phyloP scores from a whole-genome alignment of 2,329 filamentous ascomycete species.

The Macrophomina tecta region DNA sequence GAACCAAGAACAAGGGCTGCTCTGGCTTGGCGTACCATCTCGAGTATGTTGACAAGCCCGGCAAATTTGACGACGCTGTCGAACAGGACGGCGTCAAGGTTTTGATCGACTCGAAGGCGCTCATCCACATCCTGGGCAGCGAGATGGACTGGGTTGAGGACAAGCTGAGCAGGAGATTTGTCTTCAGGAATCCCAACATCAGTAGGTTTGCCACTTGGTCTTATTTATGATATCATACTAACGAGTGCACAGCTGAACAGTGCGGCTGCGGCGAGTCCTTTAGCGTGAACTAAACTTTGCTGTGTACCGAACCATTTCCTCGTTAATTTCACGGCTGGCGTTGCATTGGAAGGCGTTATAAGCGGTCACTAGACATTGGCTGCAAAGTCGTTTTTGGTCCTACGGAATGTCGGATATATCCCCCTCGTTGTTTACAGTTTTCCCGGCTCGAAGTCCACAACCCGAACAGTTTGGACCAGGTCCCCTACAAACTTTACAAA shows the following conservation, averaged over 20 bases:
- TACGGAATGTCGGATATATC: slow-evolving; percentile 28
- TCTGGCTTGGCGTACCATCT: slow-evolving; percentile 92
- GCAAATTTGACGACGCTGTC: slow-evolving; percentile 85
- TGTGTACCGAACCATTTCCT: neutral
- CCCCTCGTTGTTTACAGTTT: slow-evolving; percentile 47
- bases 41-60: slow-evolving; percentile 92
- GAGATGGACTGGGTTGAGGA: slow-evolving; percentile 99
- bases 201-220: slow-evolving; percentile 69
- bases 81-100: slow-evolving; percentile 97
- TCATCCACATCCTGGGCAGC: slow-evolving; percentile 97
- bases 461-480: slow-evolving; percentile 60
- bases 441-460: slow-evolving; percentile 66
- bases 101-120: slow-evolving; percentile 92
- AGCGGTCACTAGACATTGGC: slow-evolving; percentile 3
- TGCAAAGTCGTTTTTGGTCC: slow-evolving; percentile 13
- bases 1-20: slow-evolving; percentile 92
- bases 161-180: slow-evolving; percentile 87
- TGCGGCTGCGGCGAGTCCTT: slow-evolving; percentile 97
- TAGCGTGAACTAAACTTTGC: slow-evolving; percentile 56
- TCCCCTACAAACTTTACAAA: slow-evolving; percentile 63
- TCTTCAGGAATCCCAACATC: slow-evolving; percentile 97
- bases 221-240: slow-evolving; percentile 31
- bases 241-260: slow-evolving; percentile 74
- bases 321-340: slow-evolving; percentile 36
- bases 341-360: slow-evolving; percentile 31